Evolutionary conservation across 2,329 filamentous ascomycete genomes (phyloP), one percentile per base, ranked within the genome.

Genomic region (Ceratocystiopsis minuta): DNA sequence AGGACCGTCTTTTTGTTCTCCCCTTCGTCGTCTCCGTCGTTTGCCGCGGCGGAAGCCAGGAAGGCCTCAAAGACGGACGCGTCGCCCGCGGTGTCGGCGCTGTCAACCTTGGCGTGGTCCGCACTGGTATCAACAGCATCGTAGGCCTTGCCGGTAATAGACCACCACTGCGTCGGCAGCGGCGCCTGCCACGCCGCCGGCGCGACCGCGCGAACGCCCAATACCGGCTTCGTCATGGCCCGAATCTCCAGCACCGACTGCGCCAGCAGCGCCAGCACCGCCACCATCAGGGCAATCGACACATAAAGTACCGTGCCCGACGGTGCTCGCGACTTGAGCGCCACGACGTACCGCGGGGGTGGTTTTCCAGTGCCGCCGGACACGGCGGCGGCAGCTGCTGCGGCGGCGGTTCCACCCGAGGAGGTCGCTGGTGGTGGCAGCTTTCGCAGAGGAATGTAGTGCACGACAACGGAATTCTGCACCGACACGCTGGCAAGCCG

Each of bases 401-500:
- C 60, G 57, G 0, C 53, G 57, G 43, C 57, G 60, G 40, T 55
- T 56, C 43, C 53, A 55, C 36, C 57, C 46, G 9, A 57, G 52
- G 15, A 48, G 33, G 14, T 56, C 48, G 43, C 56, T 28, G 24
- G 24, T 28, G 24, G 24, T 51, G 43, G 41, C 43, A 45, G 32
- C 46, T 61, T 64, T 48, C 61, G 64, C 38, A 94, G 68, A 0
- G 83, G 77, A 47, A 94, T 76, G 34, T 75, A 80, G 58, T 93
- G 83, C 20, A 93, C 77, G 28, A 80, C 75, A 35, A 86, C 74
- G 0, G 77, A 82, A 55, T 86, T 87, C 46, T 76, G 79, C 51
- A 92, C 76, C 39, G 80, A 85, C 35, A 84, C 80, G 38, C 81
- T 87, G 28, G 83, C 86, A 4, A 94, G 71, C 51, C 82, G 83